Evolutionary conservation across 2,329 filamentous ascomycete species (phyloP).

Genomic region (Fusarium sambucinum): DNA sequence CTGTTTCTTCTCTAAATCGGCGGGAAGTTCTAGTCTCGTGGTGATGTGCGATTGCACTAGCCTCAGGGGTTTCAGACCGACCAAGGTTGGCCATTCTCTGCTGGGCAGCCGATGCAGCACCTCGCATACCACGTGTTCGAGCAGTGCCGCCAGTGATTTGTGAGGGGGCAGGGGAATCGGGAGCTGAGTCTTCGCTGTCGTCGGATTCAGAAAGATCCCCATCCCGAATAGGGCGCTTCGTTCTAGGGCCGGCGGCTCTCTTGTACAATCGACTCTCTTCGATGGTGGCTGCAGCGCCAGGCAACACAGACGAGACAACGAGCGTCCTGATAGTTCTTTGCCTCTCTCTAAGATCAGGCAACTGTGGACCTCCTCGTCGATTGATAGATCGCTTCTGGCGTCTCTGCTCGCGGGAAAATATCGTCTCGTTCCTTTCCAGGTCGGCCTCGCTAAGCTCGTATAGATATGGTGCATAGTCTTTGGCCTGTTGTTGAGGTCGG

Average conservation of each 20-base stretch:
- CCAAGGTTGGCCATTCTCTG: conserved; percentile 85
- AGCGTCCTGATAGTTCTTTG: conserved; percentile 93
- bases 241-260: conserved; percentile 71
- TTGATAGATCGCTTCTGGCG: conserved; percentile 97
- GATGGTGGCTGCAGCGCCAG: conserved; percentile 81
- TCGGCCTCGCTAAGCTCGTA: conserved; percentile 95
- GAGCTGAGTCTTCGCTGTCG: conserved; percentile 87
- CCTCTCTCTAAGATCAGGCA: conserved; percentile 96
- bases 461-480: conserved; percentile 92
- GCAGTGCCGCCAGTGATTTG: conserved; percentile 80
- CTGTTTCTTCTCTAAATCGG: conserved; percentile 80
- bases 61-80: conserved; percentile 91
- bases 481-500: conserved; percentile 90
- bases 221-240: conserved; percentile 66
- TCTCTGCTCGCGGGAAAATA: conserved; percentile 92
- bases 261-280: conserved; percentile 93
- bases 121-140: conserved; percentile 87
- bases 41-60: conserved; percentile 68
- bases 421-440: conserved; percentile 89
- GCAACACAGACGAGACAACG: conserved; percentile 91
- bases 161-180: conserved; percentile 85
- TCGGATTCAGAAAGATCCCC: conserved; percentile 88
- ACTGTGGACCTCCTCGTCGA: conserved; percentile 86
- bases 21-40: conserved; percentile 79
- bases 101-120: conserved; percentile 86